Percentiles rank a stretch among this genome's conserved stretches.
These are phyloP conservation scores for Ophioceras dolichostomum DNA, from an alignment of 2,329 filamentous ascomycete species.

Conservation along the genomic window DNA sequence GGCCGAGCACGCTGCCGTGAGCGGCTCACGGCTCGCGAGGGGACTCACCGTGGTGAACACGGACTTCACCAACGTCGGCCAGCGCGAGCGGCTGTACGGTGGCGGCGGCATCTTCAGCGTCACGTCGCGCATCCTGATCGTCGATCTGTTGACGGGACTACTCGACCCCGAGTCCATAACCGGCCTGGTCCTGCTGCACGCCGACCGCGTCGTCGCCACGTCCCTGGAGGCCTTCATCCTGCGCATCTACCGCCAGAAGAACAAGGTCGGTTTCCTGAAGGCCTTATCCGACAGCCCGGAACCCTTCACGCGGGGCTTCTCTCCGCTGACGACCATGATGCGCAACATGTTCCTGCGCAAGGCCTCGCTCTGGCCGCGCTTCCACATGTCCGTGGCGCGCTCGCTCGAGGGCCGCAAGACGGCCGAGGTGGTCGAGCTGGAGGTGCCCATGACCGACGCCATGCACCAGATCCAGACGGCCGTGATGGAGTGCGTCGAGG, in stretches of 20 bases:
- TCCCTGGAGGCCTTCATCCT: constrained; percentile 92
- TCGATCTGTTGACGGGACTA: constrained; percentile 78
- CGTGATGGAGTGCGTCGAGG: constrained; percentile 90
- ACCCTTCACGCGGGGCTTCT: constrained; percentile 78
- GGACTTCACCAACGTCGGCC: constrained; percentile 76
- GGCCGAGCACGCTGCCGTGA: constrained; percentile 89
- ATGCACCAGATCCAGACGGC: constrained; percentile 93
- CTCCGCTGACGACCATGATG: constrained; percentile 81
- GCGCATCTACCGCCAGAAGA: constrained; percentile 86
- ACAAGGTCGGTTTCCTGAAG: constrained; percentile 87
- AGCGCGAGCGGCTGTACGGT: constrained; percentile 83
- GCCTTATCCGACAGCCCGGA: constrained; percentile 92
- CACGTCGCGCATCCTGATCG: constrained; percentile 87
- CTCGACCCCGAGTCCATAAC: constrained; percentile 77
- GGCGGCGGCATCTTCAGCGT: constrained; percentile 89
- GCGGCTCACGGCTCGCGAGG: constrained; percentile 66
- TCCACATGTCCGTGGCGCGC: constrained; percentile 80
- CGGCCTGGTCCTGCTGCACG: constrained; percentile 76
- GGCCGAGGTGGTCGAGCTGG: constrained; percentile 92
- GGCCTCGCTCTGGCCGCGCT: constrained; percentile 82
- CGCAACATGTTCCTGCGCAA: constrained; percentile 84
- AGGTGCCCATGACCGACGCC: constrained; percentile 87
- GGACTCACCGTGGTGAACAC: constrained; percentile 91
- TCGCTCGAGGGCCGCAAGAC: constrained; percentile 85
- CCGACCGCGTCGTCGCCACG: constrained; percentile 75